A percentile compares a stretch with the other conserved stretches of the same genome.
Evolutionary conservation across 495 filamentous ascomycete species (phyloP).

Genomic region (Astrocystis sublimbata): DNA sequence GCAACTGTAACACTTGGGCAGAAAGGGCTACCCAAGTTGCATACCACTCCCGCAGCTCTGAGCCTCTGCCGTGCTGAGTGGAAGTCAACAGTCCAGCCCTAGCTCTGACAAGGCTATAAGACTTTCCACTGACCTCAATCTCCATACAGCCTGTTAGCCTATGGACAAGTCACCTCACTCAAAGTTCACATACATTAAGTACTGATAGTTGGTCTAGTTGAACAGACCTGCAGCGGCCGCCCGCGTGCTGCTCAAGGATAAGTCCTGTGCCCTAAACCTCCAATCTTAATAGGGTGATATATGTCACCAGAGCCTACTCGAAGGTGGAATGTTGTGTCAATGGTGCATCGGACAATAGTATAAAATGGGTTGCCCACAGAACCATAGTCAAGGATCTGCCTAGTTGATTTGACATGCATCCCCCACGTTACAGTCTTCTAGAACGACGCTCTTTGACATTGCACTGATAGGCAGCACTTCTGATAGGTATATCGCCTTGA

Average conservation of each 20-base stretch:
- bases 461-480: background rate
- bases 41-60: background rate
- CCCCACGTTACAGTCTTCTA: background rate
- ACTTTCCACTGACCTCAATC: no score
- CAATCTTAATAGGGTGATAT: background rate
- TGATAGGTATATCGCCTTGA: background rate
- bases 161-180: no score
- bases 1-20: constrained; percentile 13
- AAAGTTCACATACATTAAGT: no score
- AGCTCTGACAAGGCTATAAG: background rate
- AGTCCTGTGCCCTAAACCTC: background rate
- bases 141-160: no score
- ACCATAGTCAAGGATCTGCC: background rate
- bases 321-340: background rate
- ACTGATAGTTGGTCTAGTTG: no score
- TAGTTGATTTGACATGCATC: constrained; percentile 3
- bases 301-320: background rate
- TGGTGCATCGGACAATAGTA: background rate
- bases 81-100: no score
- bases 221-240: background rate
- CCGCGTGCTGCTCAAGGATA: background rate
- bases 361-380: background rate
- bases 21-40: background rate
- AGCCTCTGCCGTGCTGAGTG: background rate
- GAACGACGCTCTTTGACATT: background rate